phyloP scores from a whole-genome alignment of 169 alveolate species.

The Cryptosporidium tyzzeri region DNA sequence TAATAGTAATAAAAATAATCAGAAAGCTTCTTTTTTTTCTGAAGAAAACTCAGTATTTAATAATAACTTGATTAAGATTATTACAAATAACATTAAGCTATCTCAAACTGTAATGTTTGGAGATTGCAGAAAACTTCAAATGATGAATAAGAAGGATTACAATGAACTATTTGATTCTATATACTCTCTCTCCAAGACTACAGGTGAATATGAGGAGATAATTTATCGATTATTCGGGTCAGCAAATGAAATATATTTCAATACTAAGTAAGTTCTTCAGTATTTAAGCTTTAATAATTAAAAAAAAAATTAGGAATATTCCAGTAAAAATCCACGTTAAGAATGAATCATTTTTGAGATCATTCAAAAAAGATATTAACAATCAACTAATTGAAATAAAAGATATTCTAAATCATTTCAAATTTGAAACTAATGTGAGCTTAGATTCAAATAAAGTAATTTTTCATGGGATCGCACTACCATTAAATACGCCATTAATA shows the following conservation, averaged over 20 bases:
- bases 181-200: constrained; percentile 18
- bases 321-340: constrained; percentile 52
- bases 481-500: constrained; percentile 62
- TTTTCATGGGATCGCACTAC: constrained; percentile 47
- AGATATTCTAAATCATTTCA: constrained; percentile 15
- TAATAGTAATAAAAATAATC: background rate
- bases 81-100: constrained; percentile 48
- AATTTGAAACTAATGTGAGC: background rate
- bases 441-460: constrained; percentile 5
- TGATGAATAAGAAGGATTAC: constrained; percentile 32
- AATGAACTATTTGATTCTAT: constrained; percentile 13
- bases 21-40: background rate
- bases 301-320: constrained; percentile 3
- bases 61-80: background rate
- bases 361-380: constrained; percentile 36
- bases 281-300: background rate
- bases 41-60: background rate
- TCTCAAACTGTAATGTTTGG: constrained; percentile 50
- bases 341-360: constrained; percentile 11
- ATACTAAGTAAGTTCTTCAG: constrained; percentile 29
- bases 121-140: constrained; percentile 45
- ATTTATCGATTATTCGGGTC: constrained; percentile 14
- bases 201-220: constrained; percentile 23
- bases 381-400: background rate
- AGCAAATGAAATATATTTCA: constrained; percentile 16